A percentile compares a stretch with the other conserved stretches of the same genome.
phyloP scores from a whole-genome alignment of 1,284 basidiomycete species.

The Cryptococcus wingfieldii region DNA sequence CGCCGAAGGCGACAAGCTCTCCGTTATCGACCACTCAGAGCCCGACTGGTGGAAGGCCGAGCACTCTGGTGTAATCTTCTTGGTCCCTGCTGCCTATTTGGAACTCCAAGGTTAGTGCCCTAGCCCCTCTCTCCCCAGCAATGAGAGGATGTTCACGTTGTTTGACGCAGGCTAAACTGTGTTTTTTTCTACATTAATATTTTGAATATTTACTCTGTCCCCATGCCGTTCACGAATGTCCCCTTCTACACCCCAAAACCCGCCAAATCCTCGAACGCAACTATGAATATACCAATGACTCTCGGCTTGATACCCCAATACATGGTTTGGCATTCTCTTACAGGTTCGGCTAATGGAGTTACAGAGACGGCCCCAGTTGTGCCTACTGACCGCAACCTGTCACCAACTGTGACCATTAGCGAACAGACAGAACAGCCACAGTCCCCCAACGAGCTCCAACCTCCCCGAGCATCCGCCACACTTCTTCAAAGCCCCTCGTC shows the following conservation, averaged over 20 bases:
- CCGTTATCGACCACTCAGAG: slow-evolving; percentile 74
- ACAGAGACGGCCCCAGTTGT: too few relatives aligned
- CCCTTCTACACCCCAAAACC: not conserved
- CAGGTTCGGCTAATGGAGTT: not conserved
- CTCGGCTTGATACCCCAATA: not conserved
- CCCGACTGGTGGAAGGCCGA: slow-evolving; percentile 93
- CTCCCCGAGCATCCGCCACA: too few relatives aligned
- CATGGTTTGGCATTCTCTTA: not conserved
- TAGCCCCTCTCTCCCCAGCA: slow-evolving; percentile 50
- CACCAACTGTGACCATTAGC: too few relatives aligned
- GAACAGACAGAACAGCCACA: too few relatives aligned
- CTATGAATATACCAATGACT: too few relatives aligned
- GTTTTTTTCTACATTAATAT: slow-evolving; percentile 25
- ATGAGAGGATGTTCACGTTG: slow-evolving; percentile 28
- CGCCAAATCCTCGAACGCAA: not conserved
- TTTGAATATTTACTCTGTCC: slow-evolving; percentile 48
- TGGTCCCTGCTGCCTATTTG: slow-evolving; percentile 84
- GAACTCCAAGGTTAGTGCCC: slow-evolving; percentile 79
- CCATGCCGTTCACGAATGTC: slow-evolving; percentile 5
- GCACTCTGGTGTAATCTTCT: slow-evolving; percentile 71
- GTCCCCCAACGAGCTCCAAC: too few relatives aligned
- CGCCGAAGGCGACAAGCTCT: slow-evolving; percentile 67
- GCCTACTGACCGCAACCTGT: too few relatives aligned
- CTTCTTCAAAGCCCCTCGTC: too few relatives aligned
- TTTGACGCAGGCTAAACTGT: slow-evolving; percentile 40